Evolutionary conservation across 257 asterid species (phyloP).

Genomic region (Rehmannia glutinosa): DNA sequence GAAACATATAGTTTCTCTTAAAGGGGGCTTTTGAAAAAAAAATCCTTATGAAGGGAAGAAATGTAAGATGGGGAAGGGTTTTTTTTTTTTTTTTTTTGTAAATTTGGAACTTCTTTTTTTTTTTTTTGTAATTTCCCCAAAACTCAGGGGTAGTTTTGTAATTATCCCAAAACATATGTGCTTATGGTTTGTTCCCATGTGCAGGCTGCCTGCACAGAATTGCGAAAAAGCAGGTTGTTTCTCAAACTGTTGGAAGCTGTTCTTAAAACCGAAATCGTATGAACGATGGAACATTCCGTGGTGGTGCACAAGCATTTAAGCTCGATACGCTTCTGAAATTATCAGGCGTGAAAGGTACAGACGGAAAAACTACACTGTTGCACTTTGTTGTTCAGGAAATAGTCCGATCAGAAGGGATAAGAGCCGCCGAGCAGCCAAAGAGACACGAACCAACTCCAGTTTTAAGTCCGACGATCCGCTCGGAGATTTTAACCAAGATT

Average conservation of each 20-base stretch:
- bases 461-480: constrained; percentile 38
- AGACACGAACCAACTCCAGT: constrained; percentile 41
- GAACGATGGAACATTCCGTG: constrained; percentile 93
- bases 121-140: too few species aligned
- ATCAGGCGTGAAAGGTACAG: constrained; percentile 85
- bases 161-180: background rate
- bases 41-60: too few species aligned
- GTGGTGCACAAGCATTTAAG: constrained; percentile 94
- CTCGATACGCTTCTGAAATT: constrained; percentile 86
- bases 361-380: constrained; percentile 80
- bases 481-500: constrained; percentile 33
- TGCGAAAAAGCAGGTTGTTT: constrained; percentile 74
- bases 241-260: constrained; percentile 95
- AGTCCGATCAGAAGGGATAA: constrained; percentile 76
- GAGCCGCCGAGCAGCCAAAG: constrained; percentile 64
- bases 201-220: constrained; percentile 86
- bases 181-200: background rate
- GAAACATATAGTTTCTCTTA: background rate
- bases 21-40: too few species aligned
- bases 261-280: constrained; percentile 91
- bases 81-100: too few species aligned
- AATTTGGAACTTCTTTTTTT: too few species aligned
- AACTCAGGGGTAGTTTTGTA: too few species aligned
- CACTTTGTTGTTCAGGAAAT: constrained; percentile 93
- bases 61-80: too few species aligned